Conservation (phyloP, 2,329 filamentous ascomycete species). For the Diaporthe nobilis region DNA sequence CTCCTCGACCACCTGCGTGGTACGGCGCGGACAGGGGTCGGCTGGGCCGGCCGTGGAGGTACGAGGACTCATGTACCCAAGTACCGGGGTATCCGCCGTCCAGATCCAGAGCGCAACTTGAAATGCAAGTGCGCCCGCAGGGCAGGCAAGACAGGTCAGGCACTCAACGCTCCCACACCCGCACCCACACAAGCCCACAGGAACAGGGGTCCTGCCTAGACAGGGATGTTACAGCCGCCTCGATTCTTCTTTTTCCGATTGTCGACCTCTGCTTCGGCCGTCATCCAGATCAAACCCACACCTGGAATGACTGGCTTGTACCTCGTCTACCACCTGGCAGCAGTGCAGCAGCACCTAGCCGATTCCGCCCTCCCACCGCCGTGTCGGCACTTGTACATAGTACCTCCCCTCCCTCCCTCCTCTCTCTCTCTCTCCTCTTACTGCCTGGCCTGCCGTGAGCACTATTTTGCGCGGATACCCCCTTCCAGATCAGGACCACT, state of each 20-base stretch:
- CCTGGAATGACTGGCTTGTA: background rate
- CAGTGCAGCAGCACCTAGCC: background rate
- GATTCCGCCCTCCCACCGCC: background rate
- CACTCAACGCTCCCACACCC: background rate
- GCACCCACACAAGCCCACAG: background rate
- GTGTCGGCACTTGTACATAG: conserved; percentile 10
- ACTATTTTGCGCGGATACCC: conserved; percentile 21
- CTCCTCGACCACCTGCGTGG: conserved; percentile 18
- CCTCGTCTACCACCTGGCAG: background rate
- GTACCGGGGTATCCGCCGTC: background rate
- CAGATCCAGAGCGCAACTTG: background rate
- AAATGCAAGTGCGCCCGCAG: conserved; percentile 10
- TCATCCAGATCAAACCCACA: conserved; percentile 14
- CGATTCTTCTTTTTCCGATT: conserved; percentile 33
- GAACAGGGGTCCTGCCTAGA: conserved; percentile 12
- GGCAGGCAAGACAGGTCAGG: conserved; percentile 14
- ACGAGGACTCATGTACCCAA: background rate
- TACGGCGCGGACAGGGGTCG: conserved; percentile 8
- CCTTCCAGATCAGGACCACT: conserved; percentile 8
- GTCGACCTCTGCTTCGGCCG: conserved; percentile 14
- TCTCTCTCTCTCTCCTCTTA: background rate
- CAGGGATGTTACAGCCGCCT: conserved; percentile 28
- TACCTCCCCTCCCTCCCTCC: background rate
- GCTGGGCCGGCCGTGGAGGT: conserved; percentile 3
- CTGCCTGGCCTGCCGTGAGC: background rate